Conservation (phyloP, 176 grass and related monocot genomes). For the Chloris gayana region DNA sequence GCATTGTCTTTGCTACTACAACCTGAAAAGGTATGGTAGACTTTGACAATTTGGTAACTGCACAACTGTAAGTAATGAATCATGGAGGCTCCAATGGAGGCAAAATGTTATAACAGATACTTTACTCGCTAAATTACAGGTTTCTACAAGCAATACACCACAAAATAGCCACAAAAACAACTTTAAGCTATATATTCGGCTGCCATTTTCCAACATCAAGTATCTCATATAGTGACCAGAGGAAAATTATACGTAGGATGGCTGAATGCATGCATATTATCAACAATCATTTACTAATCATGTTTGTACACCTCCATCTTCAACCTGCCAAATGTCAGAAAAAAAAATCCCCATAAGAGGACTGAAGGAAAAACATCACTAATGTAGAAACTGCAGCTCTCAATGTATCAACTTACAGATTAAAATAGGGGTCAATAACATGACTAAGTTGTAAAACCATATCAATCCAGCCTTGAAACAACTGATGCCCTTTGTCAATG, state of each 20-base stretch:
- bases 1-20: not conserved
- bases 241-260: conserved; percentile 29
- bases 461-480: conserved; percentile 42
- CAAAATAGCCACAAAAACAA: conserved; percentile 3
- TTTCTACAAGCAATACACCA: conserved; percentile 39
- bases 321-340: conserved; percentile 35
- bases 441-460: conserved; percentile 44
- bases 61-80: conserved; percentile 15
- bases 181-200: not conserved
- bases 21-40: not conserved
- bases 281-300: conserved; percentile 37
- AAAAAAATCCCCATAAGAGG: not conserved
- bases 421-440: conserved; percentile 27
- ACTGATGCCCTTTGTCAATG: conserved; percentile 37
- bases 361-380: not conserved
- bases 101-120: not conserved
- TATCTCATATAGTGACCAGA: conserved; percentile 41
- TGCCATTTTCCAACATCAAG: conserved; percentile 35
- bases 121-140: conserved; percentile 8
- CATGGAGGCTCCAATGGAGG: not conserved
- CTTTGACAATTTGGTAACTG: not conserved
- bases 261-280: conserved; percentile 26
- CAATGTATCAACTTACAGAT: conserved; percentile 42
- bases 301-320: conserved; percentile 29
- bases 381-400: not conserved